Conservation (phyloP, 495 filamentous ascomycete species). For the Cercophora scortea region DNA sequence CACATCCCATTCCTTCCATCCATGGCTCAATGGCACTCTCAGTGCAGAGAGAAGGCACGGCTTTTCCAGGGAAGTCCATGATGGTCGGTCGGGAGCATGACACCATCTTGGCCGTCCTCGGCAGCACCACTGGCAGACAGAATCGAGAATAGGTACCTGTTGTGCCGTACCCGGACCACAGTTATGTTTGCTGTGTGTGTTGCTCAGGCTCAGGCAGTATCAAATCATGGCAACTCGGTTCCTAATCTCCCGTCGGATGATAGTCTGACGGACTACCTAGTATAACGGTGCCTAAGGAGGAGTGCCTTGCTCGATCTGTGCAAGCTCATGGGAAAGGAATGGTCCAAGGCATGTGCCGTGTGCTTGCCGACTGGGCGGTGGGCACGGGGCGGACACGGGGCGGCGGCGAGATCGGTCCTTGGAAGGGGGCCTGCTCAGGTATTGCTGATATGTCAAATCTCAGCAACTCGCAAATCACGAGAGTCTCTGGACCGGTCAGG, state of each 20-base stretch:
- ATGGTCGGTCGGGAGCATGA: constrained; percentile 12
- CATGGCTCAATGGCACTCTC: constrained; percentile 8
- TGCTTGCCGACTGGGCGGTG: neutral
- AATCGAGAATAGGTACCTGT: neutral
- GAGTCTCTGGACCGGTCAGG: neutral
- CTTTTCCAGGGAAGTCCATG: neutral
- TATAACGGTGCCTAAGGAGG: neutral
- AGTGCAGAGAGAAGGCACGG: constrained; percentile 8
- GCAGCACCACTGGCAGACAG: too few relatives aligned
- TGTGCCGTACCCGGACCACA: neutral
- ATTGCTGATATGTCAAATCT: constrained; percentile 4
- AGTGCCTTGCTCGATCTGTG: neutral
- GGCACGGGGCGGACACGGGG: neutral
- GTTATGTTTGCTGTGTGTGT: neutral
- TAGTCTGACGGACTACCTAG: neutral
- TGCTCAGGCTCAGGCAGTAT: neutral
- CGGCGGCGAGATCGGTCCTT: neutral
- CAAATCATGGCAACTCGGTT: neutral
- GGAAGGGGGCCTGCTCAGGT: too few relatives aligned
- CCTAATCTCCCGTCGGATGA: neutral
- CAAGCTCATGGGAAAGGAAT: neutral
- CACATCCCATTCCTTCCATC: constrained; percentile 3
- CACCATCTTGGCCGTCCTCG: neutral
- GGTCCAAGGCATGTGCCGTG: neutral
- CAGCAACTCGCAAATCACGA: constrained; percentile 15